These are phyloP conservation scores for Ustilago sp. DNA, from an alignment of 1,284 basidiomycete genomes.

Conservation along the genomic window DNA sequence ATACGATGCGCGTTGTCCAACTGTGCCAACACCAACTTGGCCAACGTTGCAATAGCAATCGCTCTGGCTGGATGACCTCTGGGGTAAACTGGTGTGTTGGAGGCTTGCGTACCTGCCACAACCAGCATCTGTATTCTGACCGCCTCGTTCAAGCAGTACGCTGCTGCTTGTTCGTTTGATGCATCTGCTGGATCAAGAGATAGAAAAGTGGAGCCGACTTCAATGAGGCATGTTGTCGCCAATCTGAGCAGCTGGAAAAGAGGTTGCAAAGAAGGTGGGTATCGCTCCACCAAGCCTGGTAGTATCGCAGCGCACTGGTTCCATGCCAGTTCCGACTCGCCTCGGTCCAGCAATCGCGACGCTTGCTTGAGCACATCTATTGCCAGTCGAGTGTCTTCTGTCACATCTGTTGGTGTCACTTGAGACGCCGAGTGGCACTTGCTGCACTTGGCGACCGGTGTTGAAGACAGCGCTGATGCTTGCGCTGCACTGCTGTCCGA, in stretches of 20 bases:
- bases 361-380: conserved; percentile 80
- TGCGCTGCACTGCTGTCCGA: background rate
- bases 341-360: conserved; percentile 70
- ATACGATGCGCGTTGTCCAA: conserved; percentile 69
- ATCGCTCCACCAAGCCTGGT: conserved; percentile 74
- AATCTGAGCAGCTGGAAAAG: conserved; percentile 80
- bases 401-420: conserved; percentile 72
- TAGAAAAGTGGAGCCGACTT: conserved; percentile 45
- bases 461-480: background rate
- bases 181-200: conserved; percentile 1
- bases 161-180: conserved; percentile 19
- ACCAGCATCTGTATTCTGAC: conserved; percentile 72
- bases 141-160: conserved; percentile 48
- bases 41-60: conserved; percentile 81
- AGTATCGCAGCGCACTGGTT: conserved; percentile 77
- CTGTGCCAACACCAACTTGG: conserved; percentile 82
- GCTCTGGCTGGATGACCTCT: conserved; percentile 83
- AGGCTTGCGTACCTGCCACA: conserved; percentile 73
- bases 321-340: conserved; percentile 71
- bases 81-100: conserved; percentile 72
- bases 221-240: conserved; percentile 77
- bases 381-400: conserved; percentile 76
- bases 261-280: conserved; percentile 73
- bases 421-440: conserved; percentile 73
- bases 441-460: conserved; percentile 32